These are phyloP conservation scores for Trichosporon ovoides DNA, from an alignment of 1,284 basidiomycete genomes.

Conservation along the genomic window DNA sequence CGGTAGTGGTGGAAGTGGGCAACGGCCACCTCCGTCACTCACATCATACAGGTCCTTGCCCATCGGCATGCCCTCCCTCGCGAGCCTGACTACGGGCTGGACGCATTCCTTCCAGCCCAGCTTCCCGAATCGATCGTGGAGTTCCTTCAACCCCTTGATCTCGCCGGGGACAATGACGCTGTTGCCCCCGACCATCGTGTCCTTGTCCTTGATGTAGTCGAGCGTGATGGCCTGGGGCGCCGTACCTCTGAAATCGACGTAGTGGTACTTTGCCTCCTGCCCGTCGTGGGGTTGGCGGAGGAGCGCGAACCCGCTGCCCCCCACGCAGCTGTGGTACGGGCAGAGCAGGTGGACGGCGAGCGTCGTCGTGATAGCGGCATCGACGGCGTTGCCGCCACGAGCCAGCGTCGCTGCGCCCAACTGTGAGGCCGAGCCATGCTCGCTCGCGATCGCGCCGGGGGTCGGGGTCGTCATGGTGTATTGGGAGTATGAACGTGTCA, in stretches of 20 bases:
- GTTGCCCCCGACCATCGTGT: constrained; percentile 23
- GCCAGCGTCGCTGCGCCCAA: constrained; percentile 27
- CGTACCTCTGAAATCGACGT: constrained; percentile 30
- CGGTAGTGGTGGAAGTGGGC: too few relatives aligned
- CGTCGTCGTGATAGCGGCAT: constrained; percentile 41
- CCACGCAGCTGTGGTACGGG: constrained; percentile 52
- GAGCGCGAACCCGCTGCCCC: constrained; percentile 38
- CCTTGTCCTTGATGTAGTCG: constrained; percentile 5
- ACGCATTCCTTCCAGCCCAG: constrained; percentile 30
- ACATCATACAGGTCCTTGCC: constrained; percentile 31
- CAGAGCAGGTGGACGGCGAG: constrained; percentile 53
- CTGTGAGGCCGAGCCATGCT: constrained; percentile 25
- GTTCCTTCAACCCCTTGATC: constrained; percentile 26
- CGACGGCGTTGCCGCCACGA: constrained; percentile 32
- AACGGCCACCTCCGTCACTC: too few relatives aligned
- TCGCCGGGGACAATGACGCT: constrained; percentile 39
- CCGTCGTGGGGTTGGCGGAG: constrained; percentile 10
- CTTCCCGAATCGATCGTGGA: constrained; percentile 28
- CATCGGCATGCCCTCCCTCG: constrained; percentile 60
- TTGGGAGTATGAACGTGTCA: neutral
- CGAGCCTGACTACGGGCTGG: constrained; percentile 23
- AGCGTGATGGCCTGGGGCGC: constrained; percentile 20
- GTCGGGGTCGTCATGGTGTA: neutral
- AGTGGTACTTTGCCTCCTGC: constrained; percentile 19
- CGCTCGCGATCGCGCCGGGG: constrained; percentile 25